A percentile compares a stretch with the other conserved stretches of the same genome.
These are phyloP conservation scores for Acacia crassicarpa DNA, from an alignment of 306 rosid genomes.

Conservation along the genomic window DNA sequence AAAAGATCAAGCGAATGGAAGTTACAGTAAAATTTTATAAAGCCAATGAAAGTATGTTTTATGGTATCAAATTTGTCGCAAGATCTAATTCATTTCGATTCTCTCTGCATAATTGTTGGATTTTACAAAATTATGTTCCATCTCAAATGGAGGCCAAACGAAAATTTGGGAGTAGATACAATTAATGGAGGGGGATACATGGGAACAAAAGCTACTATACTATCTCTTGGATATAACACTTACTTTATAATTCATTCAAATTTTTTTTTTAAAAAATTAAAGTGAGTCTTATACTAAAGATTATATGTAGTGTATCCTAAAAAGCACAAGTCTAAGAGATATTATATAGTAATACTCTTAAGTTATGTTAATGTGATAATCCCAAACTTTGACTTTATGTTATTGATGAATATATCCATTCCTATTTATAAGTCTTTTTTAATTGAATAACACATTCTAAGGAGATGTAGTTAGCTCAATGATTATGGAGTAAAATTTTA, in stretches of 20 bases:
- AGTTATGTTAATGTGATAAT: not conserved
- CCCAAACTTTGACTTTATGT: not conserved
- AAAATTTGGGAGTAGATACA: not conserved
- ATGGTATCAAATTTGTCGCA: not conserved
- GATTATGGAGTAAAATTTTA: no score
- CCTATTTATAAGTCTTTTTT: no score
- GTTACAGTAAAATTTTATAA: not conserved
- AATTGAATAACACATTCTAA: no score
- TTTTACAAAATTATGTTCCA: not conserved
- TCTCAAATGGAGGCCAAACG: not conserved
- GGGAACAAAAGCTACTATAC: not conserved
- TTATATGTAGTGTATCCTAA: no score
- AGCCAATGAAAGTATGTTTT: not conserved
- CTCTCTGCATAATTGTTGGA: not conserved
- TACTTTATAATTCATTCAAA: no score
- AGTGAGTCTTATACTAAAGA: no score
- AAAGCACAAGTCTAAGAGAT: not conserved
- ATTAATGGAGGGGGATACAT: not conserved
- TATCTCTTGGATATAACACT: no score
- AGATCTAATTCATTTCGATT: not conserved
- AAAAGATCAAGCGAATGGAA: no score
- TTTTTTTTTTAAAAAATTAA: no score
- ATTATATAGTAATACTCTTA: not conserved
- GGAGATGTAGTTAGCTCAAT: no score
- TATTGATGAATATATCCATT: no score